These are phyloP conservation scores for Solanum megistacrolobum DNA, from an alignment of 257 asterid genomes.

Conservation along the genomic window DNA sequence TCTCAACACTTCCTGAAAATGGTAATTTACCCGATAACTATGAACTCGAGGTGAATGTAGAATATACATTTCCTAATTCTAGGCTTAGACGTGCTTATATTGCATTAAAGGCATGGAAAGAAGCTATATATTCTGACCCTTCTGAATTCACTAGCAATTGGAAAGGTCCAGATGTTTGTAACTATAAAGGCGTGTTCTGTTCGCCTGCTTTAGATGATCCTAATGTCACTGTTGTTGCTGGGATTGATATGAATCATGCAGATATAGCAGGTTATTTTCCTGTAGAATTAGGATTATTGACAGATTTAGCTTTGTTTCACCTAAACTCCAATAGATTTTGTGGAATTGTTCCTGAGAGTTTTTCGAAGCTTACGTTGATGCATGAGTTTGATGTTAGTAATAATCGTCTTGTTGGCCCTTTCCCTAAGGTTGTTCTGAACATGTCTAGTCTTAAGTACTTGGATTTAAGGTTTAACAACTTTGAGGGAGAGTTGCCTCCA, in stretches of 20 bases:
- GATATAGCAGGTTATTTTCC: constrained; percentile 32
- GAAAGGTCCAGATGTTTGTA: constrained; percentile 32
- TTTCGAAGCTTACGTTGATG: constrained; percentile 8
- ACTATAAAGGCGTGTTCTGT: constrained; percentile 23
- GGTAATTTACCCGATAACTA: constrained; percentile 3
- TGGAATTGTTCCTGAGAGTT: constrained; percentile 24
- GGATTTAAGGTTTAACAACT: constrained; percentile 28
- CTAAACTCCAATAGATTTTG: constrained; percentile 28
- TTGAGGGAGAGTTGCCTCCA: constrained; percentile 17
- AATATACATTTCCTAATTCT: neutral
- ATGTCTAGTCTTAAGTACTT: constrained; percentile 17
- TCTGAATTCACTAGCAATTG: constrained; percentile 17
- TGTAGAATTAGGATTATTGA: constrained; percentile 23
- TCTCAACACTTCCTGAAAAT: constrained; percentile 7
- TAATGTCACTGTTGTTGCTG: constrained; percentile 14
- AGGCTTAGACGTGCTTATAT: constrained; percentile 21
- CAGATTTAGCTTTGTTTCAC: constrained; percentile 21
- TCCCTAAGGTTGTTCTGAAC: constrained; percentile 11
- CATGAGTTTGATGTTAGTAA: constrained; percentile 27
- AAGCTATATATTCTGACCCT: constrained; percentile 24
- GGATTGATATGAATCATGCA: constrained; percentile 25
- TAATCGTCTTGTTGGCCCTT: constrained; percentile 20
- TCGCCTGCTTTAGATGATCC: constrained; percentile 15
- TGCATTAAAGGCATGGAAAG: constrained; percentile 28
- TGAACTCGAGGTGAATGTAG: neutral